Base-by-base conservation (phyloP, 169 alveolate species). In the Theileria sp. region DNA sequence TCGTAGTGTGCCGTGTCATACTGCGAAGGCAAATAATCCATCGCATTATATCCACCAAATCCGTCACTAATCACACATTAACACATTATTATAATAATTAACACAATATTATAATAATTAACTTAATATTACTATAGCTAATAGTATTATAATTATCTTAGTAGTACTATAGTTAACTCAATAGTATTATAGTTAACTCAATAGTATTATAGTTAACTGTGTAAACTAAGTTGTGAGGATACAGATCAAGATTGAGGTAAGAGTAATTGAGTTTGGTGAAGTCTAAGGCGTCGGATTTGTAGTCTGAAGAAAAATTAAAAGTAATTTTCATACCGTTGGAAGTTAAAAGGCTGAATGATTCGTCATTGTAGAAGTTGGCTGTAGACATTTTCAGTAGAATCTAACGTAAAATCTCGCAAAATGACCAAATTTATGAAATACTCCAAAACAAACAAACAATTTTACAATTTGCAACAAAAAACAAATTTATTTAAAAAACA, bases 251-350 rank as follows among this genome's bases (percentile, higher is more conserved):
- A 74, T 74, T 44, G 44, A 58, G 61, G 51, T 36, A 58, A 3
- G 80, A 62, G 38, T 60, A 74, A 54, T 30, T 74, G 61, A 74
- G 23, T 50, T 50, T 36, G 0, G 72, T 10, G 44, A n/a, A 28
- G 12, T 60, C 71, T 15, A 74, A 62, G 17, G 25, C 17, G 17
- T 74, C 79, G 28, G 51, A 23, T 19, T 71, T 71, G 51, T 21
- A 71, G 15, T 54, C 80, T 74, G 44, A 17, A 51, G n/a, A 10
- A 36, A 21, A 4, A 23, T 44, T n/a, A 8, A 19, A 17, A 51
- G 0, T 13, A 25, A 30, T 49, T 13, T 9, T 21, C 80, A 7
- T 49, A 49, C 36, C 71, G 34, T 73, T 58, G 19, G 51, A 75
- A 5, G 1, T 26, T 67, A 17, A n/a, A 6, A 73, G 19, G 36